These are phyloP conservation scores for Microdochium nivale DNA, from an alignment of 2,329 filamentous ascomycete species.

Conservation along the genomic window DNA sequence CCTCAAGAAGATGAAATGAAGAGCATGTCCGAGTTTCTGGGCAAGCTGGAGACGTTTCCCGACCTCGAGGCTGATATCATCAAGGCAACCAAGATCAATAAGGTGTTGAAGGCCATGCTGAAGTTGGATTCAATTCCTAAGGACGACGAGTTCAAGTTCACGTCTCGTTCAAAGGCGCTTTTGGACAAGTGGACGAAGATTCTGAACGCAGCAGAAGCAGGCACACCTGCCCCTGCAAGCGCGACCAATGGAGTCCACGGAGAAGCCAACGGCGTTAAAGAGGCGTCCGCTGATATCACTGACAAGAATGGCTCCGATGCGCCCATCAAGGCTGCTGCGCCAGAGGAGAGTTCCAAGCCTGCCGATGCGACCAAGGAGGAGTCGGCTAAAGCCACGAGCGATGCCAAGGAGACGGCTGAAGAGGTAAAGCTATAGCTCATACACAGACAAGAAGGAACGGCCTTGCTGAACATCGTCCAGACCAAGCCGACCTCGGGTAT, in stretches of 20 bases:
- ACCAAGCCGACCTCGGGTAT: conserved; percentile 15
- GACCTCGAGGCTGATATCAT: conserved; percentile 88
- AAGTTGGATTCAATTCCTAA: conserved; percentile 80
- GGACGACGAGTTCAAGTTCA: conserved; percentile 86
- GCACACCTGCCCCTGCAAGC: conserved; percentile 27
- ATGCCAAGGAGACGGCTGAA: conserved; percentile 7
- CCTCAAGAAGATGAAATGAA: conserved; percentile 84
- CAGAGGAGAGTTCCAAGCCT: conserved; percentile 15
- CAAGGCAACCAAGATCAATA: conserved; percentile 91
- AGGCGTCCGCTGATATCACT: conserved; percentile 22
- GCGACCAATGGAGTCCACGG: conserved; percentile 38
- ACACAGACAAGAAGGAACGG: conserved; percentile 17
- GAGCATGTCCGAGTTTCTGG: conserved; percentile 66
- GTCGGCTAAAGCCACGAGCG: conserved; percentile 2
- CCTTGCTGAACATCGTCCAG: neutral
- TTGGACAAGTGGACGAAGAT: conserved; percentile 86
- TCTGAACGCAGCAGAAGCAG: conserved; percentile 50
- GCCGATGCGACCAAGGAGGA: conserved; percentile 27
- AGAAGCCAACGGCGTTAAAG: conserved; percentile 19
- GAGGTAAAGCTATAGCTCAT: conserved; percentile 14
- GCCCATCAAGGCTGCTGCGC: conserved; percentile 14
- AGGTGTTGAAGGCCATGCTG: conserved; percentile 89
- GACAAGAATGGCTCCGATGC: conserved; percentile 18
- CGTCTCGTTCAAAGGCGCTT: conserved; percentile 68
- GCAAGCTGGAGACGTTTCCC: conserved; percentile 68